Conservation (phyloP, 2,329 filamentous ascomycete species). For the Parasarocladium wereldwijsianum region DNA sequence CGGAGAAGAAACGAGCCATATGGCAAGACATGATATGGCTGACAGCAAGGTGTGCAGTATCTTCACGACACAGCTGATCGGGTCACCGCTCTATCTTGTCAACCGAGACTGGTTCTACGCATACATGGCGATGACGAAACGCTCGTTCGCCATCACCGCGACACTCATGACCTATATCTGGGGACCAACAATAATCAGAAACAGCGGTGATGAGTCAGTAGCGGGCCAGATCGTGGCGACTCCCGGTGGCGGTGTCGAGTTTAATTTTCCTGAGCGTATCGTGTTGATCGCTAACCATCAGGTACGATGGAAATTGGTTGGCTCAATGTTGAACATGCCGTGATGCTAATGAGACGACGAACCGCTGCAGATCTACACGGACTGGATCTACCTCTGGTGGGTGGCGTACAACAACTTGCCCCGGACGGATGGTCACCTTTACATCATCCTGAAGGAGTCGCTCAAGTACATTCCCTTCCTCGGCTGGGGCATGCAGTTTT, state of each 20-base stretch:
- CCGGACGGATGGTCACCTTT: slow-evolving; percentile 70
- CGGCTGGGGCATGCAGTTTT: slow-evolving; percentile 71
- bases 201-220: slow-evolving; percentile 73
- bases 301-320: slow-evolving; percentile 18
- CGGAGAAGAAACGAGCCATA: too few relatives aligned
- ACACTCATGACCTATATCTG: slow-evolving; percentile 76
- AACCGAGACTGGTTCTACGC: slow-evolving; percentile 68
- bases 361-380: slow-evolving; percentile 55
- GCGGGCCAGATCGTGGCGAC: slow-evolving; percentile 58
- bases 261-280: slow-evolving; percentile 67
- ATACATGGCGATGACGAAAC: slow-evolving; percentile 79
- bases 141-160: slow-evolving; percentile 64
- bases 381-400: slow-evolving; percentile 93
- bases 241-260: slow-evolving; percentile 58
- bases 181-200: slow-evolving; percentile 68
- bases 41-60: too few relatives aligned
- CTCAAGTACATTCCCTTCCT: slow-evolving; percentile 68
- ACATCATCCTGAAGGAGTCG: slow-evolving; percentile 83
- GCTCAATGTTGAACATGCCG: background rate
- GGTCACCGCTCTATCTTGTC: slow-evolving; percentile 59
- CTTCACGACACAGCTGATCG: slow-evolving; percentile 59
- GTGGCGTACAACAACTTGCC: slow-evolving; percentile 67
- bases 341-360: slow-evolving; percentile 7
- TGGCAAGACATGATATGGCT: too few relatives aligned
- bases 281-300: slow-evolving; percentile 83